Evolutionary conservation across 306 rosid genomes (phyloP).

Genomic region (Ammopiptanthus mongolicus): DNA sequence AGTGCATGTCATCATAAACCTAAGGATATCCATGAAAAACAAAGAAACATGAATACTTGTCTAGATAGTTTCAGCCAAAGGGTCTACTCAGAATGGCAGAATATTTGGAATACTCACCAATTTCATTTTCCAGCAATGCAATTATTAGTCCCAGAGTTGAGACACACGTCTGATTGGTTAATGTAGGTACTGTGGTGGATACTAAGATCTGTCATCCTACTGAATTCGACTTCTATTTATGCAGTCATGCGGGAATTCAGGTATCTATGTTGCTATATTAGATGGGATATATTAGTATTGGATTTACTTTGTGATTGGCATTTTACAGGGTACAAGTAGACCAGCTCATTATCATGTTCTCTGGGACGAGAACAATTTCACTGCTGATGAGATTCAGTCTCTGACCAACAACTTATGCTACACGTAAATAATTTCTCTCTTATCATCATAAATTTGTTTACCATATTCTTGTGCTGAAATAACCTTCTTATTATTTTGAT

Average conservation of each 20-base stretch:
- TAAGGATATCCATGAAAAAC: neutral
- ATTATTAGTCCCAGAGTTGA: neutral
- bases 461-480: constrained; percentile 15
- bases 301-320: neutral
- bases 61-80: neutral
- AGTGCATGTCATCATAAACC: neutral
- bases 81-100: neutral
- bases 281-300: neutral
- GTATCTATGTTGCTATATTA: constrained; percentile 21
- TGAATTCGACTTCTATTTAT: constrained; percentile 73
- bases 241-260: constrained; percentile 90
- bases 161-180: neutral
- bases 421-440: constrained; percentile 40
- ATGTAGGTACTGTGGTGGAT: constrained; percentile 77
- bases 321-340: constrained; percentile 54
- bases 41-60: neutral
- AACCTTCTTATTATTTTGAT: constrained; percentile 2
- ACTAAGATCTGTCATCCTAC: constrained; percentile 84
- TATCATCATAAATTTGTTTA: neutral
- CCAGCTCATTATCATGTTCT: constrained; percentile 74
- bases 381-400: constrained; percentile 71
- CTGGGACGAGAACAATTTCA: constrained; percentile 81
- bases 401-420: constrained; percentile 75
- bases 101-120: neutral
- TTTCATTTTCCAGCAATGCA: neutral